A percentile compares a stretch with the other conserved stretches of the same genome.
Evolutionary conservation across 352 stramenopile genomes (phyloP).

Genomic region (Pythium diclinum): DNA sequence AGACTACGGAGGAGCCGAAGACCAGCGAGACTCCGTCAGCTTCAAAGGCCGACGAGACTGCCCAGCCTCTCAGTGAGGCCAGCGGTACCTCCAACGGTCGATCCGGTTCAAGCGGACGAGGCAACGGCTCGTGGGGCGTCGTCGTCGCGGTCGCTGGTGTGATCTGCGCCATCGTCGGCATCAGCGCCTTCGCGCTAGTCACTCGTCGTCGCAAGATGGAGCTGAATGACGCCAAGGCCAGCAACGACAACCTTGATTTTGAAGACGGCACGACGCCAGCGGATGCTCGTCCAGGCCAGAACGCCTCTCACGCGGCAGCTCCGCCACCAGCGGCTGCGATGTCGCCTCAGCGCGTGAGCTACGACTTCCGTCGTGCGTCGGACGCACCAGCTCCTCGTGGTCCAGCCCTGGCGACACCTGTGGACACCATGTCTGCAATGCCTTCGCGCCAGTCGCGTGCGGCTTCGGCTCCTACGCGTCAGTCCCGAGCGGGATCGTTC

Average conservation of each 20-base stretch:
- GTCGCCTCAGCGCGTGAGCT: conserved; percentile 19
- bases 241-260: conserved; percentile 22
- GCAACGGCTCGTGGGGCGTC: conserved; percentile 13
- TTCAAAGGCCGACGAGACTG: neutral
- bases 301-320: neutral
- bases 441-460: neutral
- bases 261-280: conserved; percentile 18
- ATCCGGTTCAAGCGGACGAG: neutral
- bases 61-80: conserved; percentile 15
- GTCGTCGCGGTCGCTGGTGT: conserved; percentile 18
- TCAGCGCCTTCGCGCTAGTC: conserved; percentile 18
- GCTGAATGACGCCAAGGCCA: conserved; percentile 13
- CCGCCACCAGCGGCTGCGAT: neutral
- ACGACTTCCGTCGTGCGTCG: conserved; percentile 13
- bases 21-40: neutral
- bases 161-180: conserved; percentile 21
- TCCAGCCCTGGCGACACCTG: conserved; percentile 1
- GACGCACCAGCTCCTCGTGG: neutral
- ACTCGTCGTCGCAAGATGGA: conserved; percentile 19
- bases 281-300: conserved; percentile 3
- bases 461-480: neutral
- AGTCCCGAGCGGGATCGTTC: neutral
- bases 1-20: neutral
- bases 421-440: neutral
- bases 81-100: neutral